Evolutionary conservation across 2,329 filamentous ascomycete species (phyloP), one percentile per base, ranked within the genome.

Genomic region (Epichloe hybrida): DNA sequence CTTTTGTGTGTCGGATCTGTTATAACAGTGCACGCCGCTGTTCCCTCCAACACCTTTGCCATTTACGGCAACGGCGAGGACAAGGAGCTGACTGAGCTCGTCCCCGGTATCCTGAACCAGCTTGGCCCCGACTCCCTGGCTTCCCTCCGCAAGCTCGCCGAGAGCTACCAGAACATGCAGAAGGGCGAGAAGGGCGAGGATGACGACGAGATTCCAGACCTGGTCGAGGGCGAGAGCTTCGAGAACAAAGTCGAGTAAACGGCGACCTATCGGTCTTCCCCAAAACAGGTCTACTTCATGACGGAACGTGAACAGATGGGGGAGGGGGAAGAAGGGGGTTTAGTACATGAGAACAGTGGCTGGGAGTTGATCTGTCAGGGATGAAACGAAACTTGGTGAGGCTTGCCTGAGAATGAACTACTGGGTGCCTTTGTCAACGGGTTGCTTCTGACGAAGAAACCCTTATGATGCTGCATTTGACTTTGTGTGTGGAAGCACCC

Each of bases 131-230:
- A 98, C 79, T 95, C 88, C 57, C 86, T 98, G 54, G 93, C 93
- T 55, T 95, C 89, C 57, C 88, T 98, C 66, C 88, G 93, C 72
- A 97, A 97, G 80, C 82, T 98, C 57, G 93, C 93, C 63, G 93
- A 98, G 81, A 94, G 86, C 81, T 98, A 98, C 81, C 93, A 98
- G 83, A 93, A 82, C 77, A 83, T 97, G 82, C 91, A 96, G 77
- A 95, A 95, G 84, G 84, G 83, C 67, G 86, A 88, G 71, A 87
- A 86, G 66, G 83, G 77, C 50, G 84, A 82, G 59, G 86, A 95
- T 59, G 91, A 96, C 56, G 89, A 95, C 62, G 93, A 97, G 70
- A 98, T 98, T 70, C 93, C 93, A 62, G 90, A 97, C 62, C 79
- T 98, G 60, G 91, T 98, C 56, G 88, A 89, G 67, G 93, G 93